phyloP scores from a whole-genome alignment of 1,284 basidiomycete genomes.

The Sanghuangporus weigelae region DNA sequence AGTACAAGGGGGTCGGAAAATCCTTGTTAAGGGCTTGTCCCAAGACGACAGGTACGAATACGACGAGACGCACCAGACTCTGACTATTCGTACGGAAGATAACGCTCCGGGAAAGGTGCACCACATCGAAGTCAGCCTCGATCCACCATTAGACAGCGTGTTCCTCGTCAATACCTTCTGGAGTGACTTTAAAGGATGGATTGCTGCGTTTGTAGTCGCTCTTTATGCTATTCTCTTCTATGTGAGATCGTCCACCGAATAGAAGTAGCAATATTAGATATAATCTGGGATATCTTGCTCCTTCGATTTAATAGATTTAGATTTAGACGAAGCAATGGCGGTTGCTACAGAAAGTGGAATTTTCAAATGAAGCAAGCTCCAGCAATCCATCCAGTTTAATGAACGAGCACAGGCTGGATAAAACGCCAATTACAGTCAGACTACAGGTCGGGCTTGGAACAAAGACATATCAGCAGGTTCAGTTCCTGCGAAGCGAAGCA shows the following conservation, averaged over 20 bases:
- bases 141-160: conserved; percentile 44
- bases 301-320: not conserved
- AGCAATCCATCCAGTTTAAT: no score
- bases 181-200: conserved; percentile 50
- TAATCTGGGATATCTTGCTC: not conserved
- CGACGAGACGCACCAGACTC: conserved; percentile 59
- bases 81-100: conserved; percentile 51
- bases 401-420: no score
- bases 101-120: conserved; percentile 41
- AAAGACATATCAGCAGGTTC: no score
- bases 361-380: no score
- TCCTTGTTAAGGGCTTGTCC: conserved; percentile 52
- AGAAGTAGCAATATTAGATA: not conserved
- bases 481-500: no score
- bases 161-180: conserved; percentile 59
- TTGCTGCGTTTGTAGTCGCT: conserved; percentile 20
- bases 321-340: not conserved
- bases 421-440: no score
- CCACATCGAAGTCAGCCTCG: conserved; percentile 46
- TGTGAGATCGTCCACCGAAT: not conserved
- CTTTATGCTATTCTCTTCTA: not conserved
- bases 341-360: no score
- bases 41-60: conserved; percentile 44
- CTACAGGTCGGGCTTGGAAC: no score
- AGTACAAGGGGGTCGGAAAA: conserved; percentile 44